Evolutionary conservation across 306 rosid genomes (phyloP), one percentile per base, ranked within the genome.

Genomic region (Pterocarpus macrocarpus): DNA sequence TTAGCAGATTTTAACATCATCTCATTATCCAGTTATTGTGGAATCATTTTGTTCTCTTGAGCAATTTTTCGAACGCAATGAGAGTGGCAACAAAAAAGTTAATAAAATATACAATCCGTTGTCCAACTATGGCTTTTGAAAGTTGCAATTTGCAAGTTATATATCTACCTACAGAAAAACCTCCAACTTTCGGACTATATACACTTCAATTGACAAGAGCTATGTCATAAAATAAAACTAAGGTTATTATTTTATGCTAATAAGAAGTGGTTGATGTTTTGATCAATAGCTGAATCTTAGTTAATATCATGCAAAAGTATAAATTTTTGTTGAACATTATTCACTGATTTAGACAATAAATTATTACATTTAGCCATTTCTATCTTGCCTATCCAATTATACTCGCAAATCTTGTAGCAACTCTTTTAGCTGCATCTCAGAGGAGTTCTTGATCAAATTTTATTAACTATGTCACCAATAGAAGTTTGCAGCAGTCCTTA

Each of bases 21-120:
- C 38, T 50, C 61, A 43, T 11, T 57, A 32, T 44, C 30, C 33
- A 32, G 62, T 59, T 70, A n/a, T 55, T 35, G 22, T 13, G 62
- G 52, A 68, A 69, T 35, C 69, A 79, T 34, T 59, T 44, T 68
- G 35, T 39, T 69, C 68, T 39, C 35, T 73, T 64, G n/a, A 52
- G 17, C 64, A 77, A 36, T 33, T 52, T 53, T 49, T 64, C 35
- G 12, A 35, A 36, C 28, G 14, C 14, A 68, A 79, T 33, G 12
- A 32, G n/a, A 58, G 44, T n/a, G 69, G 49, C 5, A 43, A 12
- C n/a, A 16, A 35, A 70, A 47, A 43, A 8, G 61, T 45, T 17
- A 69, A 32, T 69, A 43, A 64, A 68, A 68, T 52, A 55, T 52
- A 12, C 9, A 16, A 28, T 81, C 16, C 35, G 1, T 17, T 66